phyloP scores from a whole-genome alignment of 2,329 filamentous ascomycete genomes.

The Diaporthe sp. region DNA sequence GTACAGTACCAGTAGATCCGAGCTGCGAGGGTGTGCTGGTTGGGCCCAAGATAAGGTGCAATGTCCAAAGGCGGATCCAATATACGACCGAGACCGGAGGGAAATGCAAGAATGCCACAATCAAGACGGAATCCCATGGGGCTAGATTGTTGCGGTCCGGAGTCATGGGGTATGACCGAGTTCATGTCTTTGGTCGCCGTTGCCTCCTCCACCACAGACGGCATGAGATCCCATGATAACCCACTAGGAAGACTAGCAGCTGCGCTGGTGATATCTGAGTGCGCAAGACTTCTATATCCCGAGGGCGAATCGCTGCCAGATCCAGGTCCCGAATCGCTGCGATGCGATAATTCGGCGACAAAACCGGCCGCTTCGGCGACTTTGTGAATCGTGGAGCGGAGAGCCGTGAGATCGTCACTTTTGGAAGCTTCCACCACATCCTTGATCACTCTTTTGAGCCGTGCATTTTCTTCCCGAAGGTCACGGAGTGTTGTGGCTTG shows the following conservation, averaged over 20 bases:
- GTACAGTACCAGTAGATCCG: conserved; percentile 25
- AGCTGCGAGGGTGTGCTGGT: neutral
- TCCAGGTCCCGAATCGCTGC: neutral
- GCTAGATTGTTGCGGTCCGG: neutral
- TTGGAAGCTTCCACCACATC: neutral
- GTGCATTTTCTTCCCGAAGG: neutral
- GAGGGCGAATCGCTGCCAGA: neutral
- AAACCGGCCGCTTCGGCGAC: neutral
- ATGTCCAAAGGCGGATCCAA: neutral
- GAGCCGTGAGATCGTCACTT: neutral
- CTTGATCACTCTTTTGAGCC: neutral
- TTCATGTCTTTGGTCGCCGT: neutral
- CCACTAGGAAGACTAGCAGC: neutral
- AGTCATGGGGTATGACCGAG: neutral
- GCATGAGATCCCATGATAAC: too few relatives aligned
- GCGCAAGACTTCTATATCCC: neutral
- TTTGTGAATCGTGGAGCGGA: neutral
- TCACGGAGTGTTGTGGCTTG: conserved; percentile 2
- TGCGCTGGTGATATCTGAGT: neutral
- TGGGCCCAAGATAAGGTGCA: conserved; percentile 15
- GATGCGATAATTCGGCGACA: neutral
- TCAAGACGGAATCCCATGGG: neutral
- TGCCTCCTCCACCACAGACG: neutral
- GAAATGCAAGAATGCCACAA: neutral
- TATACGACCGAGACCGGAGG: neutral